phyloP scores from a whole-genome alignment of 2,329 filamentous ascomycete genomes.

The Colletotrichum brevisporum region DNA sequence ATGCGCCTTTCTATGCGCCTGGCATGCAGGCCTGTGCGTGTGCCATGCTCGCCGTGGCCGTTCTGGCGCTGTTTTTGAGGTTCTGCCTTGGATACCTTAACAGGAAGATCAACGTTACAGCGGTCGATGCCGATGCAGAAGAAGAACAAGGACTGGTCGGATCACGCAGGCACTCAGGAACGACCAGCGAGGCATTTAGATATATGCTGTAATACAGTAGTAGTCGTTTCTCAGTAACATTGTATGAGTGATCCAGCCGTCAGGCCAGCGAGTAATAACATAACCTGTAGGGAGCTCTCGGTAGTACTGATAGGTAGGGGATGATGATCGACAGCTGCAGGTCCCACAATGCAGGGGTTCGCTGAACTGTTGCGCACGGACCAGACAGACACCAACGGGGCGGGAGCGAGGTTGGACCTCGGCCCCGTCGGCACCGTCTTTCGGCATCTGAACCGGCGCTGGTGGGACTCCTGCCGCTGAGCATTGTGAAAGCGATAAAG shows the following conservation, averaged over 20 bases:
- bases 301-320: no score
- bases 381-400: background rate
- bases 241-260: no score
- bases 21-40: constrained; percentile 75
- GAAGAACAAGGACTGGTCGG: constrained; percentile 59
- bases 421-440: constrained; percentile 11
- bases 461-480: background rate
- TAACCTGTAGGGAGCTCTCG: no score
- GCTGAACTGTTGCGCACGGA: constrained; percentile 10
- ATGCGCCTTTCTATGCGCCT: constrained; percentile 72
- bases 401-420: constrained; percentile 11
- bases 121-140: constrained; percentile 44
- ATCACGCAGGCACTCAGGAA: constrained; percentile 43
- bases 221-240: background rate
- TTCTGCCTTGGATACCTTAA: constrained; percentile 68
- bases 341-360: background rate
- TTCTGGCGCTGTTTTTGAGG: constrained; percentile 68
- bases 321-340: background rate
- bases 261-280: no score
- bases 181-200: constrained; percentile 53
- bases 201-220: constrained; percentile 59
- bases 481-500: background rate
- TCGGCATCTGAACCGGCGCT: constrained; percentile 1
- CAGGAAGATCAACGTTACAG: constrained; percentile 56
- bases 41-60: constrained; percentile 74